phyloP scores from a whole-genome alignment of 768 basidiomycete species.

The Boletus eberwhitei region DNA sequence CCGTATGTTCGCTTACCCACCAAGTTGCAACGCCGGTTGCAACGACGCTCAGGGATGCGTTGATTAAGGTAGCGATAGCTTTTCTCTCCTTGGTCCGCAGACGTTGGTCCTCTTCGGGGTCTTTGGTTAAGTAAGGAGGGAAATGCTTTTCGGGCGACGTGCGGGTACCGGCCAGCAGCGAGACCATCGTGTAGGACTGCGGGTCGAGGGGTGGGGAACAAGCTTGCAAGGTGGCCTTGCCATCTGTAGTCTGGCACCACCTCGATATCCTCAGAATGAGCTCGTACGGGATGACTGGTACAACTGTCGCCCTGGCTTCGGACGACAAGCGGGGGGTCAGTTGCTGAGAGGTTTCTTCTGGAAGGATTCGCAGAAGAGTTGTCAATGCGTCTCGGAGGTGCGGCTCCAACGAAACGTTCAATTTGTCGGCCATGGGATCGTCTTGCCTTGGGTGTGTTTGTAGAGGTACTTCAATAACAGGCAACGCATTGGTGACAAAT shows the following conservation, averaged over 20 bases:
- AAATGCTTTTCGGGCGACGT: constrained; percentile 79
- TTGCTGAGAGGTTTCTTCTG: constrained; percentile 40
- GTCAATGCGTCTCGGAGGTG: constrained; percentile 54
- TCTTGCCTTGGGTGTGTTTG: background rate
- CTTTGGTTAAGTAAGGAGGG: constrained; percentile 45
- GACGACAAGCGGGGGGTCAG: constrained; percentile 39
- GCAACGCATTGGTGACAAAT: background rate
- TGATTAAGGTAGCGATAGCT: constrained; percentile 65
- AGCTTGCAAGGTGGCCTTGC: constrained; percentile 37
- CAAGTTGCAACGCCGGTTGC: constrained; percentile 67
- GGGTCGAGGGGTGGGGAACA: constrained; percentile 46
- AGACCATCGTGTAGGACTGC: constrained; percentile 61
- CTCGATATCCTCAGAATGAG: constrained; percentile 56
- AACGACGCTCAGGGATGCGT: constrained; percentile 65
- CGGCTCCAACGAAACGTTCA: constrained; percentile 66
- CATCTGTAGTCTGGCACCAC: constrained; percentile 63
- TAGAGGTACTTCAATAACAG: background rate
- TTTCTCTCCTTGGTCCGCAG: constrained; percentile 54
- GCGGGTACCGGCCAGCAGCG: constrained; percentile 71
- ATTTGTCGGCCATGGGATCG: constrained; percentile 8
- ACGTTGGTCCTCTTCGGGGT: constrained; percentile 46
- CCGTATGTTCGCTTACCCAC: constrained; percentile 64
- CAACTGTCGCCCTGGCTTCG: background rate
- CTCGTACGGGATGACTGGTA: constrained; percentile 57
- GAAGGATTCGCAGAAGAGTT: constrained; percentile 45